phyloP scores from a whole-genome alignment of 2,329 filamentous ascomycete species.

The Lachnellula cervina region DNA sequence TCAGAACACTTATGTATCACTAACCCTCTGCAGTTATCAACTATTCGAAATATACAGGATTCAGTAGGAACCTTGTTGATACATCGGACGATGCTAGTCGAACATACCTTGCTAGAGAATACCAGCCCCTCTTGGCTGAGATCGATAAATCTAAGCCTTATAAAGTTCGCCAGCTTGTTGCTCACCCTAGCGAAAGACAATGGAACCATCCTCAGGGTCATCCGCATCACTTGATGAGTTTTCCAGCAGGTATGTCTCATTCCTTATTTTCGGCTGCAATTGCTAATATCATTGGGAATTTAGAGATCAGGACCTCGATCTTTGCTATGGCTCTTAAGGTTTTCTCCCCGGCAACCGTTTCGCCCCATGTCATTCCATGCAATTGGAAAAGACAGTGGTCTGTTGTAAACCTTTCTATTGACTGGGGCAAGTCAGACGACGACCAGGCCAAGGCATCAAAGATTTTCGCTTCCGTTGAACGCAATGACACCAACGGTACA shows the following conservation, averaged over 20 bases:
- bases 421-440: not conserved
- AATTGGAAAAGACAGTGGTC: not conserved
- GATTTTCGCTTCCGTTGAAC: not conserved
- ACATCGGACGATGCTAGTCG: not conserved
- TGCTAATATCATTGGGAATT: not conserved
- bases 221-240: not conserved
- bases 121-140: not conserved
- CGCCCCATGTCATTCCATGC: not conserved
- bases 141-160: not conserved
- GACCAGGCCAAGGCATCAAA: not conserved
- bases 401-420: not conserved
- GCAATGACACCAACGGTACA: not conserved
- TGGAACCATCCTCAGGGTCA: conserved; percentile 3
- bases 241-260: conserved; percentile 1
- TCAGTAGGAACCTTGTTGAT: not conserved
- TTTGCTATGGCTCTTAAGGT: not conserved
- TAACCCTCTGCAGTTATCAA: not conserved
- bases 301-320: conserved; percentile 3
- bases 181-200: not conserved
- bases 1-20: not conserved
- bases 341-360: not conserved
- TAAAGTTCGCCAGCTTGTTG: not conserved
- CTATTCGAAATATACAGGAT: not conserved
- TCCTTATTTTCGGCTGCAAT: not conserved
- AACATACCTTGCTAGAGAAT: not conserved